A percentile compares a stretch with the other conserved stretches of the same genome.
Conservation (phyloP, 1,139 yeast genomes). For the Nakaseomyces sp. region DNA sequence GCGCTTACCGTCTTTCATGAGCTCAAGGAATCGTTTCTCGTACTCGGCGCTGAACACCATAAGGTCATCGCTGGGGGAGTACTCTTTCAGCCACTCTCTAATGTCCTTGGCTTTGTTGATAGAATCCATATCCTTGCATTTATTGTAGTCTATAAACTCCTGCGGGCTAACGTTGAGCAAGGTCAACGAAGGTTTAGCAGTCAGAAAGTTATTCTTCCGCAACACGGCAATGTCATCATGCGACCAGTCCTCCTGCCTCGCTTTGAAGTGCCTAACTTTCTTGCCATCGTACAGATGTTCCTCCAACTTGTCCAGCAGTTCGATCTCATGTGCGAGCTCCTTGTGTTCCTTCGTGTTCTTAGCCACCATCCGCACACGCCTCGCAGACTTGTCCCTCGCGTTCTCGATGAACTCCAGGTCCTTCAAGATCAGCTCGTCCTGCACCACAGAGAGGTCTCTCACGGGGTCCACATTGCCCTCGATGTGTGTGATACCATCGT, state of each 20-base stretch:
- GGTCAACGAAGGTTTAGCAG: conserved; percentile 63
- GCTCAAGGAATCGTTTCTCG: conserved; percentile 39
- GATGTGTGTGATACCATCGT: conserved; percentile 64
- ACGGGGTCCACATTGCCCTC: conserved; percentile 58
- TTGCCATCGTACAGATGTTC: conserved; percentile 52
- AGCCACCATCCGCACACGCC: conserved; percentile 37
- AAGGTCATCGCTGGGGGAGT: conserved; percentile 48
- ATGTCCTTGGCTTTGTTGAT: conserved; percentile 43
- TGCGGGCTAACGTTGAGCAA: conserved; percentile 49
- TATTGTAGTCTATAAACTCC: conserved; percentile 36
- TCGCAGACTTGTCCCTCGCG: conserved; percentile 41
- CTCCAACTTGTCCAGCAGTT: conserved; percentile 40
- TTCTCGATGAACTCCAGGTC: conserved; percentile 60
- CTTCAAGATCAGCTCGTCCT: conserved; percentile 63
- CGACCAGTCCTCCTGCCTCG: conserved; percentile 38
- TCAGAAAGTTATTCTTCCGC: conserved; percentile 51
- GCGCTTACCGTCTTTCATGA: conserved; percentile 22
- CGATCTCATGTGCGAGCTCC: conserved; percentile 37
- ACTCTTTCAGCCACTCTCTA: conserved; percentile 43
- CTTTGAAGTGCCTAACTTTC: conserved; percentile 37
- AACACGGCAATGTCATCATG: conserved; percentile 49
- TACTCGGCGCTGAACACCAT: conserved; percentile 52
- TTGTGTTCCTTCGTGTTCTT: conserved; percentile 31
- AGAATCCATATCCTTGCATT: conserved; percentile 20
- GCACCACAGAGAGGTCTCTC: conserved; percentile 58